Evolutionary conservation across 495 filamentous ascomycete genomes (phyloP).

Genomic region (Massariosphaeria phaeospora): DNA sequence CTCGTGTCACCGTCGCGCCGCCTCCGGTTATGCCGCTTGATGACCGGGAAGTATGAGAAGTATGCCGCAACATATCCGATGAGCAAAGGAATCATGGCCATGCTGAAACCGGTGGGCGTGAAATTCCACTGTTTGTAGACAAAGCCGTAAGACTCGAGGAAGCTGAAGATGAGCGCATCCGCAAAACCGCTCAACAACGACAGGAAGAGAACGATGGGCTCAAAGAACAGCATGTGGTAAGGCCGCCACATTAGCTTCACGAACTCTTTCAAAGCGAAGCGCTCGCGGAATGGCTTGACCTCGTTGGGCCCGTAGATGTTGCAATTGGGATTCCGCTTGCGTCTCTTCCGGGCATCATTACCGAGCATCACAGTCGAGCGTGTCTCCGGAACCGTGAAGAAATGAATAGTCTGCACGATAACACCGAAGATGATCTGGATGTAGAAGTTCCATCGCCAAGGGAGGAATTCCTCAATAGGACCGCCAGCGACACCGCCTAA

Average conservation of each 20-base stretch:
- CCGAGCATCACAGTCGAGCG: slow-evolving; percentile 57
- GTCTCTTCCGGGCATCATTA: slow-evolving; percentile 50
- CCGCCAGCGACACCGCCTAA: slow-evolving; percentile 76
- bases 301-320: slow-evolving; percentile 63
- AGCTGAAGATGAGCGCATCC: slow-evolving; percentile 75
- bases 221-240: slow-evolving; percentile 70
- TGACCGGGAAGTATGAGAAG: slow-evolving; percentile 50
- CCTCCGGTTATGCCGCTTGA: slow-evolving; percentile 48
- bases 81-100: slow-evolving; percentile 54
- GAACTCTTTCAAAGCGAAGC: slow-evolving; percentile 54
- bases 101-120: slow-evolving; percentile 45
- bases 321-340: slow-evolving; percentile 37
- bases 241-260: slow-evolving; percentile 61
- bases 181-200: slow-evolving; percentile 71
- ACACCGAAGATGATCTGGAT: slow-evolving; percentile 53
- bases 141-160: slow-evolving; percentile 56
- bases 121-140: slow-evolving; percentile 60
- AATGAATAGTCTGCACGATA: slow-evolving; percentile 50
- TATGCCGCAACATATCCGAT: slow-evolving; percentile 58
- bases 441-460: slow-evolving; percentile 61
- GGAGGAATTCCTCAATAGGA: slow-evolving; percentile 60
- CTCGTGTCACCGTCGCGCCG: slow-evolving; percentile 51
- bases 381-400: slow-evolving; percentile 53
- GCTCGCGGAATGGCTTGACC: slow-evolving; percentile 52
- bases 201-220: slow-evolving; percentile 69